Evolutionary conservation across 176 grass and related monocot species (phyloP), one percentile per base, ranked within the genome.

Genomic region (Oryza coarctata): DNA sequence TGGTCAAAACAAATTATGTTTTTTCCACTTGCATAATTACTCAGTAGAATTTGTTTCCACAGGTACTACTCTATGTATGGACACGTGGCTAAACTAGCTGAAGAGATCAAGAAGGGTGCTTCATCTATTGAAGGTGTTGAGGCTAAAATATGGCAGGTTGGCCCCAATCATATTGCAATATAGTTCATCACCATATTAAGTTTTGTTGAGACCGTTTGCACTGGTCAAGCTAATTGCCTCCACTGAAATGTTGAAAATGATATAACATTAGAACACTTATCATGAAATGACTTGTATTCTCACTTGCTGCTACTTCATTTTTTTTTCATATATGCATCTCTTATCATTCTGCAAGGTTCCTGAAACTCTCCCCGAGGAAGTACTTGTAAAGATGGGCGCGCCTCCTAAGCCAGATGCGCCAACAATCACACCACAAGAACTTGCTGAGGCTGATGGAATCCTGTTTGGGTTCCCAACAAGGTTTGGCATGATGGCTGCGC

Each of bases 51-150:
- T 66, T 34, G 5, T 45, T 65, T 77, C 61, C 68, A 81, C 87
- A 97, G 94, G 85, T 97, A 94, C 84, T 97, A 97, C 73, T 94
- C 94, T 57, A 97, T 50, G 62, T 97, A 97, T 84, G 94, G 94
- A 12, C 94, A 97, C 86, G 94, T 97, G 28, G 91, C 62, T 36
- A 97, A 94, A 78, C 82, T 97, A 79, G 91, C 94, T 20, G 91
- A 97, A 71, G 87, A 94, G 84, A 97, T 97, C 70, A 90, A 89
- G 41, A 91, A 97, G 87, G 94, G 94, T 67, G 91, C 75, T 33
- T 89, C 82, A 14, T 94, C 94, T 83, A 40, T 97, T 78, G 91
- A 94, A 89, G 89, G 94, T 43, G 94, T 97, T 11, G 94, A 97
- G 84, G 89, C 47, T 80, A 97, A 94, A 81, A 69, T 97, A 66